phyloP scores from a whole-genome alignment of 2,329 filamentous ascomycete species.

The Pseudogymnoascus sp. region DNA sequence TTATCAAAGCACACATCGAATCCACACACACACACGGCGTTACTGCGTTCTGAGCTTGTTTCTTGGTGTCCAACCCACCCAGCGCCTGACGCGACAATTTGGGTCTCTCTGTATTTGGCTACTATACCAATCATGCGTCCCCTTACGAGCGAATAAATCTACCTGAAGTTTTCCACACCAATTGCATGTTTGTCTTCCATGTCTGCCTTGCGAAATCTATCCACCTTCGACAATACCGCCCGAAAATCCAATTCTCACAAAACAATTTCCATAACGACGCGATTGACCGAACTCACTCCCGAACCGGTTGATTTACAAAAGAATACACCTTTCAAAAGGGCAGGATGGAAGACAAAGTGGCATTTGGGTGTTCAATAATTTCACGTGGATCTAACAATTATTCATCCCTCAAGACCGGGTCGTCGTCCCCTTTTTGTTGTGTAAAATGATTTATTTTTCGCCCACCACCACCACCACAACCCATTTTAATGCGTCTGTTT shows the following conservation, averaged over 20 bases:
- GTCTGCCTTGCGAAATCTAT: neutral
- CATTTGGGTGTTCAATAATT: neutral
- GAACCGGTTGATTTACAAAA: neutral
- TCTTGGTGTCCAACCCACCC: neutral
- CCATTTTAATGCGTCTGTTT: neutral
- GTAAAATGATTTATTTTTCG: neutral
- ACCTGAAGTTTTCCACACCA: neutral
- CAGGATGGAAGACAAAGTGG: neutral
- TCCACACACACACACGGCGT: neutral
- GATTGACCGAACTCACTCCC: neutral
- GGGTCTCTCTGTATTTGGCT: neutral
- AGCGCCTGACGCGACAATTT: neutral
- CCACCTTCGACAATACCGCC: neutral
- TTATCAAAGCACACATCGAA: neutral
- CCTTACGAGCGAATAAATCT: neutral
- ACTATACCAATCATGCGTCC: conserved; percentile 1
- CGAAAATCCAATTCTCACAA: neutral
- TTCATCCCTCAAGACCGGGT: neutral
- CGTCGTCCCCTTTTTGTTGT: neutral
- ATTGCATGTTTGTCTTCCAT: neutral
- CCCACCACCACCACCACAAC: neutral
- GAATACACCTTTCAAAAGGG: neutral
- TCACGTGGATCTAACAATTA: neutral
- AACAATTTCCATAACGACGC: neutral
- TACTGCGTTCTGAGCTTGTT: neutral